These are phyloP conservation scores for Begonia peltatifolia DNA, from an alignment of 306 rosid genomes.

Conservation along the genomic window DNA sequence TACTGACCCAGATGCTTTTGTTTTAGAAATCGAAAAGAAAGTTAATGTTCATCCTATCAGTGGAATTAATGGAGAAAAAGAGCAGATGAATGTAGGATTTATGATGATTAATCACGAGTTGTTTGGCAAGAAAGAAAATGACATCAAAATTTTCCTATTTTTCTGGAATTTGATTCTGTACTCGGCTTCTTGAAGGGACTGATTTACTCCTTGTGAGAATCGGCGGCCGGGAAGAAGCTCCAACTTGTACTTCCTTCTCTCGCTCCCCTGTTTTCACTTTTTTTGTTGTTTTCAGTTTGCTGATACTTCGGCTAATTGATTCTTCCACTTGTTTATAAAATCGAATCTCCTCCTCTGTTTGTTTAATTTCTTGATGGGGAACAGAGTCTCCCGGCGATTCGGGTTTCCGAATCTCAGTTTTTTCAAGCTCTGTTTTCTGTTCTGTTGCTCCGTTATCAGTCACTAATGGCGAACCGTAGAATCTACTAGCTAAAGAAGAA, in stretches of 20 bases:
- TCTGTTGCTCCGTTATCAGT: slow-evolving; percentile 21
- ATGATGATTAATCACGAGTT: slow-evolving; percentile 24
- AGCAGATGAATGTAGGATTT: too few species aligned
- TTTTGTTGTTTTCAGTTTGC: slow-evolving; percentile 14
- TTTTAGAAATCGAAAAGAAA: too few species aligned
- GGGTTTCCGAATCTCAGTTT: slow-evolving; percentile 15
- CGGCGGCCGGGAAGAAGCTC: slow-evolving; percentile 19
- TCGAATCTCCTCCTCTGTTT: slow-evolving; percentile 10
- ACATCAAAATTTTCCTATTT: slow-evolving; percentile 34
- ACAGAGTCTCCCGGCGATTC: slow-evolving; percentile 16
- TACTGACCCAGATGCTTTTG: too few species aligned
- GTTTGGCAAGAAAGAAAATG: slow-evolving; percentile 21
- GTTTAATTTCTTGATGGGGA: slow-evolving; percentile 21
- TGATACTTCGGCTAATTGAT: slow-evolving; percentile 15
- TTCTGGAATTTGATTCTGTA: slow-evolving; percentile 34
- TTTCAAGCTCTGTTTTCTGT: slow-evolving; percentile 4
- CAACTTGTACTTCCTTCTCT: background rate
- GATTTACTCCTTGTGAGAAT: slow-evolving; percentile 76
- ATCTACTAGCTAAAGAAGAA: slow-evolving; percentile 59
- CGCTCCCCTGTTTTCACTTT: slow-evolving; percentile 6
- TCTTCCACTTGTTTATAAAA: slow-evolving; percentile 7
- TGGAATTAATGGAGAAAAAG: too few species aligned
- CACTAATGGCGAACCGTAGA: slow-evolving; percentile 52
- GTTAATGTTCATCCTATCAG: too few species aligned
- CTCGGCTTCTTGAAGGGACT: slow-evolving; percentile 59